Evolutionary conservation across 2,329 filamentous ascomycete genomes (phyloP).

Genomic region (Didymella pinodella): DNA sequence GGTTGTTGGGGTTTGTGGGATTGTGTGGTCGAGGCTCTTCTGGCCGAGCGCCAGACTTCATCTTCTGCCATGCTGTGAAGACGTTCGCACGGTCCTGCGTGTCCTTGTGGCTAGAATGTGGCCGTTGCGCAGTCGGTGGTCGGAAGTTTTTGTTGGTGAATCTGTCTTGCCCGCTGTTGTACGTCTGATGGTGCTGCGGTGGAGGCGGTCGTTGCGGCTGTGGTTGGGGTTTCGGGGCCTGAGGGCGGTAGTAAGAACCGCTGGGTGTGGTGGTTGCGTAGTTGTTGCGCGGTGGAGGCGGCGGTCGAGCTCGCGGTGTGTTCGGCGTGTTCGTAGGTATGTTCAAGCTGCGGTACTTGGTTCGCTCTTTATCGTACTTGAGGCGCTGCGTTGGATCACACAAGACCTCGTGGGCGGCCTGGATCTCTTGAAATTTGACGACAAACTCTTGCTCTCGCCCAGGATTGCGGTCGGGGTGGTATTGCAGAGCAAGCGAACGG

Average conservation of each 20-base stretch:
- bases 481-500: conserved; percentile 82
- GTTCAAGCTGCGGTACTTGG: conserved; percentile 51
- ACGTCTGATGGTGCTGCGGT: conserved; percentile 40
- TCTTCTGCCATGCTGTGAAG: conserved; percentile 60
- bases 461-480: conserved; percentile 88
- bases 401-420: conserved; percentile 82
- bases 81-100: conserved; percentile 53
- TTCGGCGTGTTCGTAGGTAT: conserved; percentile 52
- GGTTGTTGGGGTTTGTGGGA: conserved; percentile 36
- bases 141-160: conserved; percentile 55
- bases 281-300: conserved; percentile 55
- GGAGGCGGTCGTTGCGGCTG: conserved; percentile 36
- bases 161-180: conserved; percentile 54
- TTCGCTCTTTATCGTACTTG: conserved; percentile 69
- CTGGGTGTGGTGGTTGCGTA: conserved; percentile 50
- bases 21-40: conserved; percentile 41
- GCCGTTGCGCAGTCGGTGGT: conserved; percentile 44
- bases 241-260: conserved; percentile 44
- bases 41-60: conserved; percentile 49
- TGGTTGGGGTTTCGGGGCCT: conserved; percentile 39
- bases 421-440: conserved; percentile 84
- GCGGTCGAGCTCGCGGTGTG: conserved; percentile 50
- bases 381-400: conserved; percentile 65
- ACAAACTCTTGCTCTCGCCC: conserved; percentile 82
- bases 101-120: conserved; percentile 45